Percentiles rank a stretch among this genome's conserved stretches.
These are phyloP conservation scores for Aspergillus ostianus DNA, from an alignment of 495 filamentous ascomycete genomes.

Conservation along the genomic window DNA sequence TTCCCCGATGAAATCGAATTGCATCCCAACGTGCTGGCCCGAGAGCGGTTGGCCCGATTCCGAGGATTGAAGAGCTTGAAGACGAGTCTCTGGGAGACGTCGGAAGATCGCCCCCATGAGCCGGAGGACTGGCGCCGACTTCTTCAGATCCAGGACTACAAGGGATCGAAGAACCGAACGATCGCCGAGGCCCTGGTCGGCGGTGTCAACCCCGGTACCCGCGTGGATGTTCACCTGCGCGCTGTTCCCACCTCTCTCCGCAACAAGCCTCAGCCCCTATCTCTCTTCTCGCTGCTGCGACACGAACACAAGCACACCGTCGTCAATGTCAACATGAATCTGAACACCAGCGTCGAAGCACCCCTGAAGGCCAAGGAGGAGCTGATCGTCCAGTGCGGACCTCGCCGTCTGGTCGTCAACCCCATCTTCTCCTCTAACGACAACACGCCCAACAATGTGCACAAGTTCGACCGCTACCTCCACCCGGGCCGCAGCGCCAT, in stretches of 20 bases:
- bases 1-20: constrained; percentile 98
- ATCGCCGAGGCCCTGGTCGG: constrained; percentile 80
- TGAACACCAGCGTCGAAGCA: constrained; percentile 64
- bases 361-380: constrained; percentile 89
- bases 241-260: constrained; percentile 63
- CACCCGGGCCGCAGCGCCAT: constrained; percentile 90
- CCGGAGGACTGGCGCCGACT: constrained; percentile 87
- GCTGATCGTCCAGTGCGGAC: constrained; percentile 83
- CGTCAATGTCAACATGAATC: constrained; percentile 80
- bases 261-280: constrained; percentile 56
- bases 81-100: constrained; percentile 81
- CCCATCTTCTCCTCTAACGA: constrained; percentile 83
- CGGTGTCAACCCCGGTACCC: constrained; percentile 77
- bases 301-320: constrained; percentile 93
- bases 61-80: constrained; percentile 86
- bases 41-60: constrained; percentile 82
- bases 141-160: constrained; percentile 80
- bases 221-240: constrained; percentile 76
- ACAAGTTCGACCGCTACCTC: constrained; percentile 93
- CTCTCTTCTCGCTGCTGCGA: constrained; percentile 79
- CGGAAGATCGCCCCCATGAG: constrained; percentile 79
- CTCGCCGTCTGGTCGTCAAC: constrained; percentile 80
- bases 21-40: constrained; percentile 78
- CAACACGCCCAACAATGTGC: constrained; percentile 88
- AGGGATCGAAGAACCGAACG: constrained; percentile 68